These are phyloP conservation scores for Penicillium verrucosum DNA, from an alignment of 2,329 filamentous ascomycete species.

Conservation along the genomic window DNA sequence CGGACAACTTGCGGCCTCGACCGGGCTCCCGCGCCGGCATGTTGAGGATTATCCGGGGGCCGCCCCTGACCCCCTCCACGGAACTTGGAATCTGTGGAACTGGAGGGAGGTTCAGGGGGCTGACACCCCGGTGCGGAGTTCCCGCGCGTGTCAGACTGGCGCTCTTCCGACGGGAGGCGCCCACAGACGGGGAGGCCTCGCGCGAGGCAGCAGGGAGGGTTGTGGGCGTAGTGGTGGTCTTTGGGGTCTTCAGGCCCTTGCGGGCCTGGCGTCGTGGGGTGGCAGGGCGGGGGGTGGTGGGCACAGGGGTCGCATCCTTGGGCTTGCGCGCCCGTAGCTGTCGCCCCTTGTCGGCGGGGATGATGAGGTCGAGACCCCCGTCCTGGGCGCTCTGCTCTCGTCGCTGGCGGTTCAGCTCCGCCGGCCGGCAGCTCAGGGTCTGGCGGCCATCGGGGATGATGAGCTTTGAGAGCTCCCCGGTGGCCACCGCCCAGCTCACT, in stretches of 20 bases:
- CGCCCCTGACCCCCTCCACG: neutral
- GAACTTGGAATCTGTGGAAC: neutral
- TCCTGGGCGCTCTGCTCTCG: conserved; percentile 60
- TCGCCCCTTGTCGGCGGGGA: conserved; percentile 53
- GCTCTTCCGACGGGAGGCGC: conserved; percentile 30
- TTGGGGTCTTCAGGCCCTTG: conserved; percentile 49
- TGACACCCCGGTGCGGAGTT: neutral
- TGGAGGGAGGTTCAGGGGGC: neutral
- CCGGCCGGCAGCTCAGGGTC: conserved; percentile 70
- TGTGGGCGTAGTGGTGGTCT: conserved; percentile 60
- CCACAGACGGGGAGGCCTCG: conserved; percentile 23
- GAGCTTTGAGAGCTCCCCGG: conserved; percentile 75
- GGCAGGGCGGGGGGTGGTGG: conserved; percentile 53
- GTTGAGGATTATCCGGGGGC: neutral
- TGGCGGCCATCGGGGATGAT: conserved; percentile 74
- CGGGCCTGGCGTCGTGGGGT: conserved; percentile 52
- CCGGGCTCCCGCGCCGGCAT: neutral
- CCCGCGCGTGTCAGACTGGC: conserved; percentile 1
- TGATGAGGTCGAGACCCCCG: conserved; percentile 33
- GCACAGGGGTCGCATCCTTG: conserved; percentile 34
- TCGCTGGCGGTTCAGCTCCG: conserved; percentile 69
- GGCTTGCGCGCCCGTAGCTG: conserved; percentile 69
- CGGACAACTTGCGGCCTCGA: neutral
- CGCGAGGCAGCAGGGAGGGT: conserved; percentile 41
- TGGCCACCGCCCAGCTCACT: conserved; percentile 80